These are phyloP conservation scores for Mucor circinelloides DNA, from an alignment of 371 early-diverging fungal genomes.

Conservation along the genomic window DNA sequence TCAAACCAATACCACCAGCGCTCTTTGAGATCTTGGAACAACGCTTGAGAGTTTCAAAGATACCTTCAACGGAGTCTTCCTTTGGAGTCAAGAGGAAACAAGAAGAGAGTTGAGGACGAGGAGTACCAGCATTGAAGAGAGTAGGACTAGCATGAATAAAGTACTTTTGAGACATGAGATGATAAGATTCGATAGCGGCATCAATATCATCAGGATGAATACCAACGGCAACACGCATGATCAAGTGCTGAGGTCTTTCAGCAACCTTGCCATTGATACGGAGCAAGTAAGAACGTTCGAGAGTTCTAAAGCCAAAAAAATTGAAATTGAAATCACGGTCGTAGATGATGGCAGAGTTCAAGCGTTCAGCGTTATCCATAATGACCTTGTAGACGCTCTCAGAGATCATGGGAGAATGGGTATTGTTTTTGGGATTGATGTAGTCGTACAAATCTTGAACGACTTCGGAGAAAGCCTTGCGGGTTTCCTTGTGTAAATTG, in stretches of 20 bases:
- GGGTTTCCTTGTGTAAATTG: conserved; percentile 97
- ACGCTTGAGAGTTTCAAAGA: conserved; percentile 96
- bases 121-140: conserved; percentile 98
- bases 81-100: conserved; percentile 97
- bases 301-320: conserved; percentile 99
- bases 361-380: conserved; percentile 75
- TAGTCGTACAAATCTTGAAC: conserved; percentile 86
- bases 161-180: conserved; percentile 93
- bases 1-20: conserved; percentile 99
- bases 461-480: conserved; percentile 89
- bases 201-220: conserved; percentile 97
- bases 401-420: conserved; percentile 87
- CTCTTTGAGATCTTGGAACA: conserved; percentile 98
- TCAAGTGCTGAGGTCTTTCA: conserved; percentile 98
- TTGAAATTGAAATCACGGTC: conserved; percentile 97
- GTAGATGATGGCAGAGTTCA: conserved; percentile 95
- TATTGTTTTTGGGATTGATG: conserved; percentile 85
- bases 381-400: conserved; percentile 75
- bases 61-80: conserved; percentile 97
- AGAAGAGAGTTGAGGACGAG: conserved; percentile 92
- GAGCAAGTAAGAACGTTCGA: conserved; percentile 95
- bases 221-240: conserved; percentile 98
- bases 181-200: conserved; percentile 95
- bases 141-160: conserved; percentile 99
- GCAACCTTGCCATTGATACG: conserved; percentile 80